Evolutionary conservation across 805 yeast species (phyloP), one percentile per base, ranked within the genome.

Genomic region (Lachancea sp.): DNA sequence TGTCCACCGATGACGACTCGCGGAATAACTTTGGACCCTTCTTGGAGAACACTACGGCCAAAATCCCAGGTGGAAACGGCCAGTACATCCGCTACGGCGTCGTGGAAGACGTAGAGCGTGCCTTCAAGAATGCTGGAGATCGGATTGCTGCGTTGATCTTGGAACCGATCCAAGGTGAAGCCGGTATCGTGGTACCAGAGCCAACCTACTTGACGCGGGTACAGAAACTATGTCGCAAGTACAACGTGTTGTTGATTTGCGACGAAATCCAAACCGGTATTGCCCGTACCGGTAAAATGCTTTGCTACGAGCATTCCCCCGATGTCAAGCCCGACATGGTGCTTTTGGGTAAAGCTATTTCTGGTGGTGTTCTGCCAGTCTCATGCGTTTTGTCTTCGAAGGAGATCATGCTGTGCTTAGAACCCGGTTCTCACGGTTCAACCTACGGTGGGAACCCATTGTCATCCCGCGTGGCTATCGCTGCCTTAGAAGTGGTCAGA

Each of bases 131-230:
- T 42, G 87, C 90, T 18, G 96, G 96, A 49, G 90, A 84, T 61
- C 80, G 78, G 61, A 78, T 90, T 49, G 95, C 96, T 33, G 97
- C 96, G 30, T 76, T 90, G 50, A 68, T 90, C 49, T 76, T 90
- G 53, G 97, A 90, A 68, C 97, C 97, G 47, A 89, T 89, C 57
- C 97, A 90, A 65, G 97, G 97, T 63, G 97, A 90, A 64, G 97
- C 97, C 24, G 97, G 97, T 52, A 90, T 90, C 50, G 90, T 89
- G 20, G 96, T 89, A 19, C 97, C 97, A 40, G 92, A 92, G 50
- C 67, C 61, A 36, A 94, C 77, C 54, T 90, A 89, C 69, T 74
- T 90, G 51, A 65, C 78, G 39, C 68, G 71, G 53, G 96, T 89
- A 23, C 75, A 76, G 50, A 78, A 67, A 40, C 71, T 87, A 47